Percentiles rank a stretch among this genome's conserved stretches.
phyloP scores from a whole-genome alignment of 768 basidiomycete species.

The Hydnomerulius pinastri region DNA sequence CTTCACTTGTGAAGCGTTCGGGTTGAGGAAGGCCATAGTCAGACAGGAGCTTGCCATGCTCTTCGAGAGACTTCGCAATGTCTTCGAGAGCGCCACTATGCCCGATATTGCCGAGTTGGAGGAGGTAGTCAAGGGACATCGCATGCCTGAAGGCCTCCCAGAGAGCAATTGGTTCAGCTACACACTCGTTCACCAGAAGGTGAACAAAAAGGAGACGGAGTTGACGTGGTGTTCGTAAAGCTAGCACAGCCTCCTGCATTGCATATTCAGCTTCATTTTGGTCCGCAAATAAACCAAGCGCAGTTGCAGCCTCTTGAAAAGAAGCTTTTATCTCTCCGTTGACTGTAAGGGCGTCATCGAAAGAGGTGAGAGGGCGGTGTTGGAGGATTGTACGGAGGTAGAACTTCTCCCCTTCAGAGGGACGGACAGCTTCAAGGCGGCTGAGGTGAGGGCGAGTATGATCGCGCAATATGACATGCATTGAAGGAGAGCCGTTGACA shows the following conservation, averaged over 20 bases:
- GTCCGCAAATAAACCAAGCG: slow-evolving; percentile 24
- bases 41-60: too few relatives aligned
- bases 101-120: too few relatives aligned
- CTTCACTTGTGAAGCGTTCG: too few relatives aligned
- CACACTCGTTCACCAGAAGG: slow-evolving; percentile 36
- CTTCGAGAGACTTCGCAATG: too few relatives aligned
- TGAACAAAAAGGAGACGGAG: slow-evolving; percentile 42
- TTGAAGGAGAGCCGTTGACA: too few relatives aligned
- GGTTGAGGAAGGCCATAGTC: too few relatives aligned
- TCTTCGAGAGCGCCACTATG: too few relatives aligned
- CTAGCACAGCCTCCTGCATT: slow-evolving; percentile 36
- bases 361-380: slow-evolving; percentile 14
- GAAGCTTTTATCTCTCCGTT: slow-evolving; percentile 13
- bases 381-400: slow-evolving; percentile 33
- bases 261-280: slow-evolving; percentile 30
- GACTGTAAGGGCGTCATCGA: slow-evolving; percentile 24
- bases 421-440: slow-evolving; percentile 23
- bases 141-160: slow-evolving; percentile 29
- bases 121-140: slow-evolving; percentile 17
- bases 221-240: slow-evolving; percentile 35
- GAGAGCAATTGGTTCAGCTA: slow-evolving; percentile 22
- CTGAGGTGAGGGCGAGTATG: too few relatives aligned
- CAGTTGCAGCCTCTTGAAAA: slow-evolving; percentile 26
- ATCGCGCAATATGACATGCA: too few relatives aligned
- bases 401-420: slow-evolving; percentile 36